Conservation (phyloP, 208 protist species). For the Wallacemonas collosoma region DNA sequence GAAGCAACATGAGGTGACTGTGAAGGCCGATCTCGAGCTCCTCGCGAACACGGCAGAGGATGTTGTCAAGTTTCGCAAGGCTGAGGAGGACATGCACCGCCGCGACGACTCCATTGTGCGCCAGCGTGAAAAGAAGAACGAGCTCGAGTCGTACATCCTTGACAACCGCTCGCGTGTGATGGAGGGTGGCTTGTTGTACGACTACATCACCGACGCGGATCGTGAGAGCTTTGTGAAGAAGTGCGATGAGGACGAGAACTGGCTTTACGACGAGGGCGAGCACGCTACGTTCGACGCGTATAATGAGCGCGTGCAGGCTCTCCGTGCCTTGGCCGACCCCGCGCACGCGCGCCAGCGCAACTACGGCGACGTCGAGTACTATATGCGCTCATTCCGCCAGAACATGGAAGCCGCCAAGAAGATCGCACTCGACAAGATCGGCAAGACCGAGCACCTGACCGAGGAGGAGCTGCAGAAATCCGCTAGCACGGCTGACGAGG, state of each 20-base stretch:
- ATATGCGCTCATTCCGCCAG: constrained; percentile 40
- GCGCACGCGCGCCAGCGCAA: constrained; percentile 56
- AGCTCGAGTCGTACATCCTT: constrained; percentile 92
- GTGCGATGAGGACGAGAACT: constrained; percentile 79
- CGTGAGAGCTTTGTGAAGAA: constrained; percentile 56
- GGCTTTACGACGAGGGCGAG: constrained; percentile 92
- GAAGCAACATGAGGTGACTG: constrained; percentile 42
- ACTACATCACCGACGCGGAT: constrained; percentile 63
- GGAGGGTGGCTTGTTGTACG: constrained; percentile 64
- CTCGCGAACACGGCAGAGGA: constrained; percentile 49
- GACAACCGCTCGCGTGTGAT: constrained; percentile 68
- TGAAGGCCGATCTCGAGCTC: constrained; percentile 58
- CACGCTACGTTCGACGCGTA: constrained; percentile 68
- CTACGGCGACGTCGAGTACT: constrained; percentile 72
- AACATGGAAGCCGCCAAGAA: constrained; percentile 41
- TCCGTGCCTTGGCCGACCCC: constrained; percentile 84
- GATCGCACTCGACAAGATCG: constrained; percentile 55
- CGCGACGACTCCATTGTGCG: constrained; percentile 62
- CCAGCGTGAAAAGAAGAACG: constrained; percentile 89
- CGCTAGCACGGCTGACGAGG: constrained; percentile 55
- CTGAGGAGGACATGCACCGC: constrained; percentile 81
- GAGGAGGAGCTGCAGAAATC: constrained; percentile 76
- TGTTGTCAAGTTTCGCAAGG: constrained; percentile 57
- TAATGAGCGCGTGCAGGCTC: constrained; percentile 58
- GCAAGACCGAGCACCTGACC: constrained; percentile 72